A percentile compares a stretch with the other conserved stretches of the same genome.
Evolutionary conservation across 305 asterid genomes (phyloP).

Genomic region (Fraxinus latifolia): DNA sequence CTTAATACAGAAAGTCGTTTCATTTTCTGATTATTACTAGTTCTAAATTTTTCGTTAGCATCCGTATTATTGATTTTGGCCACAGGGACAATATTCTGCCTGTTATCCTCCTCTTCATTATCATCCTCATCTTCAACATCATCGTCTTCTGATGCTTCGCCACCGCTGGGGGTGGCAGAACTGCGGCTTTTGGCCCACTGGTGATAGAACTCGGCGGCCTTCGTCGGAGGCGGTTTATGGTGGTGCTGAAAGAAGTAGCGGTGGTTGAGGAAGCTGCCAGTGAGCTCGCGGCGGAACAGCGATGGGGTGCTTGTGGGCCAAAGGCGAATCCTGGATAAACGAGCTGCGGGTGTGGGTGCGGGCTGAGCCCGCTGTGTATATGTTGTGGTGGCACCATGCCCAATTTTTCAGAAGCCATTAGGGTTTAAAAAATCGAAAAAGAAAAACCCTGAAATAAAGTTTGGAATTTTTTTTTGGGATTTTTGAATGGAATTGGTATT

Average conservation of each 20-base stretch:
- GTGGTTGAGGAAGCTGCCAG: constrained; percentile 56
- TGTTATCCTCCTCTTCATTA: constrained; percentile 30
- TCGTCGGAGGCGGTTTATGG: constrained; percentile 21
- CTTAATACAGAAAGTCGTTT: constrained; percentile 35
- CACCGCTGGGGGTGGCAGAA: constrained; percentile 43
- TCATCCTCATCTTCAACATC: constrained; percentile 38
- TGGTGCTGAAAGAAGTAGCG: constrained; percentile 45
- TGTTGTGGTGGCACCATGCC: constrained; percentile 53
- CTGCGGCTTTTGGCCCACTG: constrained; percentile 52
- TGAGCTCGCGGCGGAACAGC: constrained; percentile 53
- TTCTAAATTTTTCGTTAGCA: constrained; percentile 26
- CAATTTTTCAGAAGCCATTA: constrained; percentile 61
- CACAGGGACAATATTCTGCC: constrained; percentile 35
- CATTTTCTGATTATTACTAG: constrained; percentile 28
- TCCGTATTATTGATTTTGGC: constrained; percentile 32
- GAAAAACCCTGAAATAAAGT: background rate
- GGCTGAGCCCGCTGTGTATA: constrained; percentile 38
- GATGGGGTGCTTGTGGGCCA: constrained; percentile 38
- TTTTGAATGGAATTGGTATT: background rate
- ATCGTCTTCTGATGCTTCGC: constrained; percentile 46
- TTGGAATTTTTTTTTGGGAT: background rate
- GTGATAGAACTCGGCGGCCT: constrained; percentile 37
- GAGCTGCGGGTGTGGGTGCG: constrained; percentile 50
- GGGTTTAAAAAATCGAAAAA: background rate
- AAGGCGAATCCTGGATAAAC: constrained; percentile 48